Percentiles rank a stretch among this genome's conserved stretches.
Conservation (phyloP, 257 asterid genomes). For the Nicotiana obtusifolia region DNA sequence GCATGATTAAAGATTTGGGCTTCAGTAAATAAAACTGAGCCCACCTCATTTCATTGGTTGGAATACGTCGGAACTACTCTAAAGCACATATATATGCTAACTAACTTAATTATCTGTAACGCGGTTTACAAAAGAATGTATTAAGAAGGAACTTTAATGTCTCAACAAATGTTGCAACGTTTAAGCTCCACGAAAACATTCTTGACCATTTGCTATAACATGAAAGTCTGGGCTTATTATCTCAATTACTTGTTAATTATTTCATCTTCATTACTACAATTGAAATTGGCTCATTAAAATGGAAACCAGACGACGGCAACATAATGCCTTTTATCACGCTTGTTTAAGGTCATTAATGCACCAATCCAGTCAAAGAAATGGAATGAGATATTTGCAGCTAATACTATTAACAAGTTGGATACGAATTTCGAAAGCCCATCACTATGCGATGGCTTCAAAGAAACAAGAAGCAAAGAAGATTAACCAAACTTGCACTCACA, state of each 20-base stretch:
- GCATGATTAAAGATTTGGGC: too few species aligned
- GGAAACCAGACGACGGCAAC: neutral
- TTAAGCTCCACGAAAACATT: neutral
- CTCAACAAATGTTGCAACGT: neutral
- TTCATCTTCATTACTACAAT: neutral
- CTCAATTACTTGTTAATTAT: neutral
- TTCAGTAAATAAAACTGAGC: too few species aligned
- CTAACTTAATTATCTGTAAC: neutral
- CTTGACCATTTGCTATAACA: neutral
- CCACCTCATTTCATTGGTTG: neutral
- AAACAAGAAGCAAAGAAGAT: neutral
- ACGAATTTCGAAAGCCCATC: neutral
- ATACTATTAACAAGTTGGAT: neutral
- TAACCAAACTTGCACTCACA: constrained; percentile 38
- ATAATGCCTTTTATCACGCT: neutral
- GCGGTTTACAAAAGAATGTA: neutral
- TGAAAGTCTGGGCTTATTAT: neutral
- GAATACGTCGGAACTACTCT: neutral
- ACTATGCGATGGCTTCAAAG: neutral
- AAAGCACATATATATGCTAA: neutral
- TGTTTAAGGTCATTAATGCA: neutral
- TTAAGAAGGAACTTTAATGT: neutral
- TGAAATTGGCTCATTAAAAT: neutral
- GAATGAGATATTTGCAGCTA: neutral
- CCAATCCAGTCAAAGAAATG: neutral